Evolutionary conservation across 129 eudicot genomes (phyloP).

Genomic region (Mikania micrantha): DNA sequence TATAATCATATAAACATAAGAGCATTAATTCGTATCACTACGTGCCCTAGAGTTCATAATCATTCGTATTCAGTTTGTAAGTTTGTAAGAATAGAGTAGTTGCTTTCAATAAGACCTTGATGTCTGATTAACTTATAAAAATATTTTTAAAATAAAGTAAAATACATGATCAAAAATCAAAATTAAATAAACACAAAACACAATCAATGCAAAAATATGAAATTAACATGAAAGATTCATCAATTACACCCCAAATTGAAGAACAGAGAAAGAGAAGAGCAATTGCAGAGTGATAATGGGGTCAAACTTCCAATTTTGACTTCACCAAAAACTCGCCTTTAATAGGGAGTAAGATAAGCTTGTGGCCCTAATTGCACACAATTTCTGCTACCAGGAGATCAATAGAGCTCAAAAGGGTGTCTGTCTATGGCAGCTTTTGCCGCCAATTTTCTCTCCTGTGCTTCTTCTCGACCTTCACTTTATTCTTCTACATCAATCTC

Average conservation of each 20-base stretch:
- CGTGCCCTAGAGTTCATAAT: too few relatives aligned
- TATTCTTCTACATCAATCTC: conserved; percentile 18
- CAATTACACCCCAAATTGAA: neutral
- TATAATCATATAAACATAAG: too few relatives aligned
- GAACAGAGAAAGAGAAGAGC: neutral
- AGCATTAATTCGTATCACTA: too few relatives aligned
- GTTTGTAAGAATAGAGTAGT: too few relatives aligned
- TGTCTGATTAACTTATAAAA: too few relatives aligned
- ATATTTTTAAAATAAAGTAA: too few relatives aligned
- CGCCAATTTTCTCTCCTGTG: conserved; percentile 35
- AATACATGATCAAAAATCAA: too few relatives aligned
- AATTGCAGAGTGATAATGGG: neutral
- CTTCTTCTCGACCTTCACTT: conserved; percentile 24
- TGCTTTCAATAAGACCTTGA: too few relatives aligned
- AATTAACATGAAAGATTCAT: neutral
- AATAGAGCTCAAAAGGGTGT: conserved; percentile 21
- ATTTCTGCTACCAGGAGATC: neutral
- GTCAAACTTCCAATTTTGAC: conserved; percentile 5
- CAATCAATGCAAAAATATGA: neutral
- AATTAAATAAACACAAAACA: too few relatives aligned
- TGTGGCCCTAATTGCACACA: conserved; percentile 6
- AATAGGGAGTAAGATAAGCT: neutral
- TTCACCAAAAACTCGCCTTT: neutral
- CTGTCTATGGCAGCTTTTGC: conserved; percentile 59
- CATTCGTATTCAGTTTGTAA: too few relatives aligned